Conservation (phyloP, 768 basidiomycete species). For the Pleurotus tuber-regium region DNA sequence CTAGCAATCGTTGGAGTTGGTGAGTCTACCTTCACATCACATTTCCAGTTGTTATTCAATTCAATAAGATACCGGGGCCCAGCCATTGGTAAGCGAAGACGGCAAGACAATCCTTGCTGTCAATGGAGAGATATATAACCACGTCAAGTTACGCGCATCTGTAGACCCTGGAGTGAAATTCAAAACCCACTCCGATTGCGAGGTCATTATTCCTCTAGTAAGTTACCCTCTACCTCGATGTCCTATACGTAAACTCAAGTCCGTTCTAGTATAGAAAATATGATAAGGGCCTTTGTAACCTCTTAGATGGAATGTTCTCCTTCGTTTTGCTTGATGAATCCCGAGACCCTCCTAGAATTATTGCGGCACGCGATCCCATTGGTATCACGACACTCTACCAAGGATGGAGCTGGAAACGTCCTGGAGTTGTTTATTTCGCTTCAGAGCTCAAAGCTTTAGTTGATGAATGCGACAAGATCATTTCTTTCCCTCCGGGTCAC, state of each 20-base stretch:
- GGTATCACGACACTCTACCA: constrained; percentile 99
- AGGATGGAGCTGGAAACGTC: constrained; percentile 83
- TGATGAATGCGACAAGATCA: constrained; percentile 92
- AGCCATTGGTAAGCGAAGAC: constrained; percentile 87
- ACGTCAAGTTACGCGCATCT: constrained; percentile 70
- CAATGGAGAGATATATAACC: constrained; percentile 99
- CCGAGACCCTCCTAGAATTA: constrained; percentile 82
- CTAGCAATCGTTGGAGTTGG: constrained; percentile 98
- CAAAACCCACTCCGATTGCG: constrained; percentile 98
- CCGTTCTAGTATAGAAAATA: constrained; percentile 73
- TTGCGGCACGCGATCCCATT: constrained; percentile 95
- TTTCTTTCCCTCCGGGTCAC: constrained; percentile 96
- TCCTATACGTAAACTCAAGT: background rate
- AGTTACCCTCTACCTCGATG: constrained; percentile 16
- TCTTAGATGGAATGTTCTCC: constrained; percentile 98
- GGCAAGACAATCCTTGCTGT: constrained; percentile 83
- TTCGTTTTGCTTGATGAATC: constrained; percentile 96
- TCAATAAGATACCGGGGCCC: constrained; percentile 85
- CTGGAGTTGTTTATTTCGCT: constrained; percentile 86
- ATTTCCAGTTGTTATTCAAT: background rate
- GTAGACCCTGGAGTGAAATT: constrained; percentile 70
- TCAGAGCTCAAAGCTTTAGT: constrained; percentile 92
- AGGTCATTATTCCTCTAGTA: constrained; percentile 93
- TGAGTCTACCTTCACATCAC: constrained; percentile 34
- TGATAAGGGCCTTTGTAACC: constrained; percentile 69